Evolutionary conservation across 306 rosid genomes (phyloP), one percentile per base, ranked within the genome.

Genomic region (Quercus mongolica): DNA sequence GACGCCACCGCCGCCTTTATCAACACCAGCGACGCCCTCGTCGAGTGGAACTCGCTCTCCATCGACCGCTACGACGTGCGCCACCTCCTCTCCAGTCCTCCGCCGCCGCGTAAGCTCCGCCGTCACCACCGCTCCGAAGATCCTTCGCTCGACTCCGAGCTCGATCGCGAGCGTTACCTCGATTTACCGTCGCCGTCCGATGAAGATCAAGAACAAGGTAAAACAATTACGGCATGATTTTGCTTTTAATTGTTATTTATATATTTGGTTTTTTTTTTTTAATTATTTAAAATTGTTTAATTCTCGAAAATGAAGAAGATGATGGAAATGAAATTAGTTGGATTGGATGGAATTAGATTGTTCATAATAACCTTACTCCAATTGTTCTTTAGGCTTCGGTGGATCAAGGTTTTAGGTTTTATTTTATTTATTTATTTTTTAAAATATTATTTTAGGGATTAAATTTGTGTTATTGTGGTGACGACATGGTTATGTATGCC

Each of bases 11-110:
- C 97, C 63, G 90, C 92, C 70, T 93, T 93, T 75, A 88, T 90
- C 0, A 90, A 93, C 85, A 87, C 98, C 30, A 62, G 76, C 75
- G 86, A 90, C 69, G 97, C 98, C 33, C 92, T 93, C 7, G 94
- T 93, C 12, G 94, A 93, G 15, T 93, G 94, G 97, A 90, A 93
- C 78, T 87, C 94, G n/a, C 98, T 93, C 59, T 86, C 81, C 54
- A 93, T 93, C 71, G 98, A 93, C 26, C 98, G 98, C 28, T 91
- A 90, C 90, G 98, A 93, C 57, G 98, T 93, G 20, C 97, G 98
- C 44, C 98, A 93, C 80, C 93, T 93, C 76, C 97, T 91, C 72
- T 8, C 94, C 23, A 58, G 41, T 71, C 94, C 94, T 56, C 83
- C 84, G 21, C 97, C 97, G 0, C 89, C 97, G 0, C 91, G 92